Evolutionary conservation across 2,329 filamentous ascomycete genomes (phyloP), one percentile per base, ranked within the genome.

Genomic region (Hypoxylon sp.): DNA sequence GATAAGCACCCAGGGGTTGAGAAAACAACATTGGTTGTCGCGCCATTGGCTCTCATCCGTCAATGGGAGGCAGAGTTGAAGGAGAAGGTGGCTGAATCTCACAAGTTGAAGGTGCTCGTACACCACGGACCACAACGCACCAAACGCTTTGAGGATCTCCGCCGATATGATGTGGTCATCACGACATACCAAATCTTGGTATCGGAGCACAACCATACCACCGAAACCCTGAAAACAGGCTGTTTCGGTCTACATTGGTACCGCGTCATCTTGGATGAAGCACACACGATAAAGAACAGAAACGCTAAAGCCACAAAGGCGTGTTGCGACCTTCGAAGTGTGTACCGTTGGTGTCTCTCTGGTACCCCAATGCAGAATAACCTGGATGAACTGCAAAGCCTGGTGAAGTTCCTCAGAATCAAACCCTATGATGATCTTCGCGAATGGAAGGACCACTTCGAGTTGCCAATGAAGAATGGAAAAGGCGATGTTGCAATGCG

Each of bases 301-400:
- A 97, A 96, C 71, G 93, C 96, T 20, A 99, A 99, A 80, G 90
- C 93, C 40, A 97, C 95, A 1, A 93, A 97, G 77, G 94, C 96
- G 1, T 96, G 92, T 70, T 99, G 90, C 75, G 92, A 92, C 1
- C 80, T 99, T 30, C 84, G 90, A 28, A 90, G 93, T 18, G 91
- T 96, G 76, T 98, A 97, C 74, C 87, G 96, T 65, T 99, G 96
- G 96, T 98, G 96, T 75, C 81, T 99, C 66, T 97, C 94, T 0
- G 96, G 96, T 55, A 99, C 96, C 1, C 96, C 96, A 0, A 93
- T 99, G 90, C 96, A 99, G 76, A 99, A 99, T 80, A 98, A 97
- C 73, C 86, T 99, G 4, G 96, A 99, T 70, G 96, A 99, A 78
- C 82, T 99, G 53, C 96, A 99, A 76, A 97, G 93, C 70, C 81